Base-by-base conservation (phyloP, 306 rosid species). In the Carpinus fangiana region DNA sequence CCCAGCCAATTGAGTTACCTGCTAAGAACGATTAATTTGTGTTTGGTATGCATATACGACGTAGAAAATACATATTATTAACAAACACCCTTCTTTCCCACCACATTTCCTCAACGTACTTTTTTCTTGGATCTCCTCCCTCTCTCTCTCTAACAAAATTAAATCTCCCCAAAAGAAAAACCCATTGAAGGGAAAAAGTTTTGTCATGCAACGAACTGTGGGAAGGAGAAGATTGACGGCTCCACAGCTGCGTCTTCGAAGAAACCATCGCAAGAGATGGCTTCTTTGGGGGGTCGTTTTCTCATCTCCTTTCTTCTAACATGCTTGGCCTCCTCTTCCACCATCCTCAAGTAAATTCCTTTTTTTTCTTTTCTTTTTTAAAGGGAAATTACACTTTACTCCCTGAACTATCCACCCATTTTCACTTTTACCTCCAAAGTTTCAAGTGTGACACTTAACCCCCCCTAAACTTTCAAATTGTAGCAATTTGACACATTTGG, bases 261-360 rank as follows among this genome's bases (percentile, higher is more conserved):
- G 59, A n/a, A 41, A 4, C 36, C 59, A 47, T 36, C 17, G 5
- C 18, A 10, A 70, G 38, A 57, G 18, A 92, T 94, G 98, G 88
- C 84, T 74, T 89, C 88, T 51, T 80, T 11, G 4, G 26, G 26
- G 0, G 73, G 78, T 82, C 75, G 48, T 68, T 68, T 83, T 80
- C 83, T 80, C 71, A 74, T 4, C 50, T 21, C 72, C 72, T 80
- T 81, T 76, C 78, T 92, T 34, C 18, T 87, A 52, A 50, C 79
- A 26, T 72, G 83, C 64, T 80, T 88, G 71, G 85, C 90, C 75
- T 74, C 88, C 23, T 77, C 90, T 73, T 69, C 88, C 73, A 80
- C 89, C 57, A 87, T 85, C 80, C 50, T 88, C 96, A 0, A 38
- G 98, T 92, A 90, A 70, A 62, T 69, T 45, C 18, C 7, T 31